Evolutionary conservation across 192 early-diverging fungal genomes (phyloP), one percentile per base, ranked within the genome.

Genomic region (Entomortierella chlamydospora): DNA sequence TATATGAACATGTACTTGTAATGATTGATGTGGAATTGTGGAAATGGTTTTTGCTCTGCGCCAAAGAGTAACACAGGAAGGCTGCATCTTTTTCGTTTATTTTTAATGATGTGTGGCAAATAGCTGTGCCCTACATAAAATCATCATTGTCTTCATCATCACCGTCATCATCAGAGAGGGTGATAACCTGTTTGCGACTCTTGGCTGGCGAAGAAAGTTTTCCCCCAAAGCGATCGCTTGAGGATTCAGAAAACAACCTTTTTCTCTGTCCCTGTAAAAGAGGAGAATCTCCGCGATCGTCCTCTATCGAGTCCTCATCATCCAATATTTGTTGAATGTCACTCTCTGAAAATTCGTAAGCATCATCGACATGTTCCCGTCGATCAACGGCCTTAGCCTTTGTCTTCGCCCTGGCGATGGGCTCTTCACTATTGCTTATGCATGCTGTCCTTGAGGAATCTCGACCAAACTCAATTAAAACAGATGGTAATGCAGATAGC

Each of bases 401-500:
- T 2, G 22, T 2, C 26, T 30, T 37, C 29, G 17, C 2, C 17
- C 2, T 37, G 20, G 7, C 39, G 25, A 60, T 23, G 7, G 57
- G 28, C 17, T 17, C 29, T 2, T 45, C 20, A 9, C 30, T 50
- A 8, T 30, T 30, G 20, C 28, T 43, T 34, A 59, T 43, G 20
- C 58, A 37, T 9, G 73, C 74, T 57, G 29, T 53, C 28, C 76
- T 47, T 26, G 76, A 70, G 4, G 50, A 25, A 57, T 66, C 63
- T 13, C 62, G 49, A 23, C 76, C 61, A 61, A 79, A 79, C 11
- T 70, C 76, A 1, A 79, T 43, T 3, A 37, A 61, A 49, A 79
- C 63, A 0, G 61, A 23, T 4, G 76, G 76, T 7, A 70, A 61
- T 0, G 68, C 20, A 3, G 58, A 54, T 4, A 29, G 1, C 12